phyloP scores from a whole-genome alignment of 768 basidiomycete genomes.

The Collybia mongolica region DNA sequence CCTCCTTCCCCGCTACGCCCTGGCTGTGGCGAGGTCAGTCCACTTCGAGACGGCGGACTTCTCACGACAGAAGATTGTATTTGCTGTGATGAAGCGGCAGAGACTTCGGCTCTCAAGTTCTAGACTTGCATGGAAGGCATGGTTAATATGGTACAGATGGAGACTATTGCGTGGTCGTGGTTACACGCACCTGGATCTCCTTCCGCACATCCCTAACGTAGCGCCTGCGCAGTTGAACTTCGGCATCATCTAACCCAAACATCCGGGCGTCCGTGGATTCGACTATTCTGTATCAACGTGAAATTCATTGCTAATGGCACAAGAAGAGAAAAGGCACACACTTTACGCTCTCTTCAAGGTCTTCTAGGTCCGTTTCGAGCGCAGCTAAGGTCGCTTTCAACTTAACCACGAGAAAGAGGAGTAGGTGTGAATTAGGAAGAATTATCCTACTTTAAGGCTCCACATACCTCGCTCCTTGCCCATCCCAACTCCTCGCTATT shows the following conservation, averaged over 20 bases:
- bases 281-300: constrained; percentile 59
- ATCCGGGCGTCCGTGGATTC: constrained; percentile 81
- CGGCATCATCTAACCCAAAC: constrained; percentile 79
- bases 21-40: constrained; percentile 32
- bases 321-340: constrained; percentile 28
- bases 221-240: constrained; percentile 71
- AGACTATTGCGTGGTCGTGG: not conserved
- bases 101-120: constrained; percentile 73
- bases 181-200: constrained; percentile 71
- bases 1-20: constrained; percentile 23
- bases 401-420: constrained; percentile 32
- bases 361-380: constrained; percentile 86
- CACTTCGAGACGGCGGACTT: constrained; percentile 21
- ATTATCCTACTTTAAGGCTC: too few species aligned
- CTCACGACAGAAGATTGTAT: constrained; percentile 16
- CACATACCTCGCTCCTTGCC: constrained; percentile 72
- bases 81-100: constrained; percentile 19
- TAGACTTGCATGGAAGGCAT: constrained; percentile 44
- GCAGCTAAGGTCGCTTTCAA: constrained; percentile 74
- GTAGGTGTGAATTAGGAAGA: not conserved
- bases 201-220: constrained; percentile 75
- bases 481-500: constrained; percentile 81
- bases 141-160: constrained; percentile 19
- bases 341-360: constrained; percentile 94
- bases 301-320: constrained; percentile 1